Base-by-base conservation (phyloP, 192 early-diverging fungal genomes). In the Entomortierella parvispora region DNA sequence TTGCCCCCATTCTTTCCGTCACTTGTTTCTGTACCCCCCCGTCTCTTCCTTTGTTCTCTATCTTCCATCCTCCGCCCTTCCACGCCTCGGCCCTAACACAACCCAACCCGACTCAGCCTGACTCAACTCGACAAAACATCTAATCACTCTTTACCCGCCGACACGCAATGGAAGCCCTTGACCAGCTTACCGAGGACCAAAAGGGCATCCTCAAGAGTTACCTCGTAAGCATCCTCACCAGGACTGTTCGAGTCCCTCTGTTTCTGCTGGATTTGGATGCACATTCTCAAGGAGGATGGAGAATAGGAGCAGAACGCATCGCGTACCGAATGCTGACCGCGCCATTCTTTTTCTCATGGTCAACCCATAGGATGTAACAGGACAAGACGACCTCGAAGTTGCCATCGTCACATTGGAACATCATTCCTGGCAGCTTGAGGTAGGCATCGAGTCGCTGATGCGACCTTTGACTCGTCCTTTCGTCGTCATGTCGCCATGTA, bases 401-500 rank as follows among this genome's bases (percentile, higher is more conserved):
- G 74, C 74, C 46, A 61, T 77, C 26, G 54, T 77, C 8, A 65
- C 74, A 17, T 40, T 77, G 15, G 74, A 77, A 25, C 65, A 68
- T 49, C 74, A 77, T 46, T 77, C 74, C 2, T 77, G 74, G 74
- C 74, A 77, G 46, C 63, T 77, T 4, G 74, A 77, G 74, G 74
- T 47, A 68, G 50, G 61, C 59, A 14, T 40, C 12, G 37, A 40
- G 12, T 40, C n/a, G n/a, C n/a, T n/a, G n/a, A n/a, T n/a, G n/a
- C n/a, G n/a, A n/a, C 37, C 47, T 34, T 12, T 55, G 22, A 48
- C 3, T 58, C 15, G 15, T n/a, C 17, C 45, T 29, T 62, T 3
- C n/a, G n/a, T n/a, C n/a, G n/a, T n/a, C n/a, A n/a, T n/a, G n/a
- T n/a, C n/a, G n/a, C n/a, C n/a, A n/a, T n/a, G n/a, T n/a, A n/a